Conservation (phyloP, 2,329 filamentous ascomycete species). For the Aureobasidium subglaciale region DNA sequence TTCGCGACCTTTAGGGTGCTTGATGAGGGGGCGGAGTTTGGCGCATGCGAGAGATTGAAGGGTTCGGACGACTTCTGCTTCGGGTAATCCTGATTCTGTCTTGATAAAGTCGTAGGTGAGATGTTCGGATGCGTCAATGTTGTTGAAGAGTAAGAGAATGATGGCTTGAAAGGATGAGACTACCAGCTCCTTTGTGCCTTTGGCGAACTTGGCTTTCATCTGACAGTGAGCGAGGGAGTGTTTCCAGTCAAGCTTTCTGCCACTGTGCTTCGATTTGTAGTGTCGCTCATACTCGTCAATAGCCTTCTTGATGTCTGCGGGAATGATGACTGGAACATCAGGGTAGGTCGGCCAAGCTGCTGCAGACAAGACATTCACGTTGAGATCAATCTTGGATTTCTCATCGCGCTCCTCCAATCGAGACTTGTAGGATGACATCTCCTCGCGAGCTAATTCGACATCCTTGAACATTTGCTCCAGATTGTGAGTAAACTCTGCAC, state of each 20-base stretch:
- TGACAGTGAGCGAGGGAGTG: slow-evolving; percentile 88
- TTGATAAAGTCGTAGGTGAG: slow-evolving; percentile 71
- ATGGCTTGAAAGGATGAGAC: slow-evolving; percentile 90
- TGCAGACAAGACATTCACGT: slow-evolving; percentile 83
- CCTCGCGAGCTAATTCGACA: slow-evolving; percentile 84
- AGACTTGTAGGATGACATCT: slow-evolving; percentile 81
- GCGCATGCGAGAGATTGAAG: slow-evolving; percentile 92
- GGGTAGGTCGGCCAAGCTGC: slow-evolving; percentile 90
- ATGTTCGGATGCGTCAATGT: slow-evolving; percentile 52
- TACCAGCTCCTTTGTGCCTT: slow-evolving; percentile 76
- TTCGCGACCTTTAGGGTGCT: slow-evolving; percentile 73
- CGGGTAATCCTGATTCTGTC: slow-evolving; percentile 64
- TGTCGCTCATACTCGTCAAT: slow-evolving; percentile 75
- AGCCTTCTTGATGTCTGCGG: slow-evolving; percentile 65
- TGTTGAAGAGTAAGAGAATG: slow-evolving; percentile 85
- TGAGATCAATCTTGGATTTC: slow-evolving; percentile 60
- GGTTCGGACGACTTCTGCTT: slow-evolving; percentile 76
- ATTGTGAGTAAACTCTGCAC: slow-evolving; percentile 90
- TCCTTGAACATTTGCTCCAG: slow-evolving; percentile 99
- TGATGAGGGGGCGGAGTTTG: slow-evolving; percentile 74
- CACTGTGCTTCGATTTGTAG: slow-evolving; percentile 85
- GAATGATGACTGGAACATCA: slow-evolving; percentile 67
- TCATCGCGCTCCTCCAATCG: slow-evolving; percentile 50
- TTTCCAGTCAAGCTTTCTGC: slow-evolving; percentile 83
- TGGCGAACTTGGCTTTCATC: slow-evolving; percentile 71